Evolutionary conservation across 306 rosid species (phyloP).

Genomic region (Trichosanthes cucumerina): DNA sequence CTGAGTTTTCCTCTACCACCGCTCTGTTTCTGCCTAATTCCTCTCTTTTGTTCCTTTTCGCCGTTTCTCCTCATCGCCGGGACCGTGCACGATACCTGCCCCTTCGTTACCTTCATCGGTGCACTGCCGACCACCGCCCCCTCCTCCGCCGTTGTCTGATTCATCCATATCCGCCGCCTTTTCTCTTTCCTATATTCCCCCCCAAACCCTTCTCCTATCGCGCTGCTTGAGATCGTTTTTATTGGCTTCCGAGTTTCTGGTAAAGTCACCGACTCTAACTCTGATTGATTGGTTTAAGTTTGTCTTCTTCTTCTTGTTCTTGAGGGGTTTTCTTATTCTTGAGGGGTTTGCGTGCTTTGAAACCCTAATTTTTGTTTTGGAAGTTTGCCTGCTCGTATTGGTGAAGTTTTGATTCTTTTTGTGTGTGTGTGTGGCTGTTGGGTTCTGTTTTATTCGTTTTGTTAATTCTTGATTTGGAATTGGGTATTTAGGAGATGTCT

Average conservation of each 20-base stretch:
- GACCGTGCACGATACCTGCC: constrained; percentile 13
- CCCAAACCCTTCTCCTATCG: neutral
- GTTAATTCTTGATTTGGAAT: neutral
- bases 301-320: too few species aligned
- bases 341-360: neutral
- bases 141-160: neutral
- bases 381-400: neutral
- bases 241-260: neutral
- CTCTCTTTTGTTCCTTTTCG: neutral
- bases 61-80: neutral
- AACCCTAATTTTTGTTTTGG: neutral
- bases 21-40: neutral
- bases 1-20: neutral
- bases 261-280: neutral
- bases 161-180: neutral
- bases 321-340: too few species aligned
- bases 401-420: neutral
- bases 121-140: neutral
- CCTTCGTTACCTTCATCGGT: neutral
- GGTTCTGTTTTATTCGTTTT: neutral
- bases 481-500: constrained; percentile 36
- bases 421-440: neutral
- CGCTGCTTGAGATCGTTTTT: neutral
- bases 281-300: neutral
- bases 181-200: neutral